Evolutionary conservation across 2,329 filamentous ascomycete species (phyloP).

Genomic region (Arthrobotrys iridis): DNA sequence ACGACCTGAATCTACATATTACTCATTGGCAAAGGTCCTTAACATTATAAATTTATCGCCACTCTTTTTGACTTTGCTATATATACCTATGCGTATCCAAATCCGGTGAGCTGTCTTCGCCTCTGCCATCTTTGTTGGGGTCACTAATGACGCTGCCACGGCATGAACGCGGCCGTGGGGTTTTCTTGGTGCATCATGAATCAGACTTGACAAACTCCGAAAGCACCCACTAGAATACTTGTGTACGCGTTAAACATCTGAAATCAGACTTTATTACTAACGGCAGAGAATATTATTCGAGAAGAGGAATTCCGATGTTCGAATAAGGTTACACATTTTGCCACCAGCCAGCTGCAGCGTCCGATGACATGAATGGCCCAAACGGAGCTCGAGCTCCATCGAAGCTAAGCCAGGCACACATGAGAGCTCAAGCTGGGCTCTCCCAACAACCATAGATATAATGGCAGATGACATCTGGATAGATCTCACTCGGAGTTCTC

Average conservation of each 20-base stretch:
- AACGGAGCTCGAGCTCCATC: conserved; percentile 23
- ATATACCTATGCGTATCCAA: too few species aligned
- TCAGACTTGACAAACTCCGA: conserved; percentile 5
- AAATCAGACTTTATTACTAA: background rate
- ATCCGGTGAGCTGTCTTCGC: conserved; percentile 4
- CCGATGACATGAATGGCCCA: background rate
- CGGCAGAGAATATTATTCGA: background rate
- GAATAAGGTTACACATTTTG: conserved; percentile 20
- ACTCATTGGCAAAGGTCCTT: too few species aligned
- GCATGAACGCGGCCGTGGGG: conserved; percentile 16
- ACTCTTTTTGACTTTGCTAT: too few species aligned
- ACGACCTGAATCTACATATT: too few species aligned
- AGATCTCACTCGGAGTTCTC: conserved; percentile 18
- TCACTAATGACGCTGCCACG: conserved; percentile 1
- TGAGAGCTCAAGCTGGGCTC: conserved; percentile 2
- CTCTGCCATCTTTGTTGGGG: conserved; percentile 7
- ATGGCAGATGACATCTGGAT: conserved; percentile 10
- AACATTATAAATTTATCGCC: too few species aligned
- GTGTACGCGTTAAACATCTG: background rate
- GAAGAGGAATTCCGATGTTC: conserved; percentile 17
- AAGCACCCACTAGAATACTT: background rate
- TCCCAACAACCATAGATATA: too few species aligned
- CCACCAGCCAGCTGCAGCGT: conserved; percentile 10
- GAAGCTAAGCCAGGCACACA: conserved; percentile 9
- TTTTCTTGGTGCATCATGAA: conserved; percentile 15